These are phyloP conservation scores for Dryas octopetala DNA, from an alignment of 306 rosid species.

Conservation along the genomic window DNA sequence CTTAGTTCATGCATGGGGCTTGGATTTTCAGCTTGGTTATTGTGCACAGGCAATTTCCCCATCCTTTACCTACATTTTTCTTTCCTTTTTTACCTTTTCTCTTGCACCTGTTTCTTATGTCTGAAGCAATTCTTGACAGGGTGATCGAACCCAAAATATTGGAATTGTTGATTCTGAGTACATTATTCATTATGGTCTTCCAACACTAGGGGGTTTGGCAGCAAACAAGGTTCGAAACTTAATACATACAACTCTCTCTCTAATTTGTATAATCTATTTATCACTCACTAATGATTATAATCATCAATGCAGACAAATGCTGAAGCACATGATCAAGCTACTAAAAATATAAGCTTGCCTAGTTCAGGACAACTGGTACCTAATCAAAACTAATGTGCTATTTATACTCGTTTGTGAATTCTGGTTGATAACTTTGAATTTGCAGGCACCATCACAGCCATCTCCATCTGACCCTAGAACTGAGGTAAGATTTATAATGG, in stretches of 20 bases:
- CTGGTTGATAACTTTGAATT: constrained; percentile 10
- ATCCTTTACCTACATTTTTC: not conserved
- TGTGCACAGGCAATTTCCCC: constrained; percentile 37
- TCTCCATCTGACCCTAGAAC: constrained; percentile 31
- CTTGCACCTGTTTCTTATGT: not conserved
- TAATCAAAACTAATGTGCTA: not conserved
- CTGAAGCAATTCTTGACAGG: constrained; percentile 31
- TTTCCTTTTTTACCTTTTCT: not conserved
- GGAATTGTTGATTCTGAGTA: constrained; percentile 56
- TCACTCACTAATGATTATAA: not conserved
- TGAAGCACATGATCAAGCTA: constrained; percentile 1
- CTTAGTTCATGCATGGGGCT: constrained; percentile 55
- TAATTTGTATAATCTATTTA: not conserved
- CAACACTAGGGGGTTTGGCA: constrained; percentile 36
- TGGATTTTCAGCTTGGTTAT: constrained; percentile 48
- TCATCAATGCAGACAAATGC: constrained; percentile 23
- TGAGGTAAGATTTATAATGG: constrained; percentile 25
- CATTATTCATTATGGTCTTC: constrained; percentile 42
- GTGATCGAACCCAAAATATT: constrained; percentile 42
- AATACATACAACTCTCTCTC: not conserved
- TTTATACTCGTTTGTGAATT: constrained; percentile 1
- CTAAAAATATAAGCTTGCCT: not conserved
- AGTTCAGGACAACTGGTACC: constrained; percentile 20
- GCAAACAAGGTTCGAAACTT: constrained; percentile 33
- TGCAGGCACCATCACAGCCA: constrained; percentile 22